Base-by-base conservation (phyloP, 306 rosid genomes). In the Prunus fruticosa region DNA sequence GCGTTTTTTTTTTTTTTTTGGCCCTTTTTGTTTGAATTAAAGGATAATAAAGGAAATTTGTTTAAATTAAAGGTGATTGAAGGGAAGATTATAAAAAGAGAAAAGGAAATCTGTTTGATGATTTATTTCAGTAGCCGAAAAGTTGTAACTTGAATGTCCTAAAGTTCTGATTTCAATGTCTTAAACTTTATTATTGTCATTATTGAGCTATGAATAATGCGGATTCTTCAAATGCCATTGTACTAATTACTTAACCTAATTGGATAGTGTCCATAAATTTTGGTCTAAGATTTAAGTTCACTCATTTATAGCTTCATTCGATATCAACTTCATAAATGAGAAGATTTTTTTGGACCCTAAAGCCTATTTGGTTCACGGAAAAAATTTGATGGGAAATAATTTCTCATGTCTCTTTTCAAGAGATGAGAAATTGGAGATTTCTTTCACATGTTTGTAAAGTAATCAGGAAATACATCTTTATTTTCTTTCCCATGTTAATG, bases 31-130 rank as follows among this genome's bases (percentile, higher is more conserved):
- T 54, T 38, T 66, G 1, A 7, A 64, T 54, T 67, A 56, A 72
- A 73, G 69, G 68, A 5, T 18, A 4, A 27, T 18, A 54, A 20
- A 20, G 13, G 30, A 71, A 51, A 16, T 0, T 67, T 41, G 10
- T 68, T 46, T 68, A 71, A 81, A 81, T 69, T 76, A 81, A 80
- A 80, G 83, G 25, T 5, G 15, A 27, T 9, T 53, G 46, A 80
- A 74, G 56, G 60, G 41, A 58, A 54, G 43, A 27, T 1, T 23
- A 5, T 61, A 54, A 28, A 58, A 58, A 8, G 60, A n/a, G 22
- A 54, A 53, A 52, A 22, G 25, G 41, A 22, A 4, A 6, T 15
- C 16, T 13, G 20, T 34, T 12, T 20, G 41, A 64, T 58, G 30
- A 23, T 34, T 34, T 34, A 34, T 34, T 34, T 34, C 41, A 58